phyloP scores from a whole-genome alignment of 1,284 basidiomycete species.

The Ceratobasidium sp. region DNA sequence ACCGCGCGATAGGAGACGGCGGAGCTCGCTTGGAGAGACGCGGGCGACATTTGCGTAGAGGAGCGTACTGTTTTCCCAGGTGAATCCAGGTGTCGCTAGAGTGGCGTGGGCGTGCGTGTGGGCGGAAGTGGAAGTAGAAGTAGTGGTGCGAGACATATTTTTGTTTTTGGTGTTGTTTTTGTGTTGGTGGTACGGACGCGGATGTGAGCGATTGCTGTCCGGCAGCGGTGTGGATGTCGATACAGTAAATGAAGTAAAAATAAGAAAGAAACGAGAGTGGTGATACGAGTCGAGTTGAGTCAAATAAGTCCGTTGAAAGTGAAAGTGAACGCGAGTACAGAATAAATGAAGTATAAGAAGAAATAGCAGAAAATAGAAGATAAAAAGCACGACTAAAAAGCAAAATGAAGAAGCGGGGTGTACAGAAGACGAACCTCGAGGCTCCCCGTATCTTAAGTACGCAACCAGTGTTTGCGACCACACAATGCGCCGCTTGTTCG shows the following conservation, averaged over 20 bases:
- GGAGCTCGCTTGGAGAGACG: slow-evolving; percentile 5
- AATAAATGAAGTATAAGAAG: no score
- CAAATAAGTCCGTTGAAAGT: not conserved
- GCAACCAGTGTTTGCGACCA: no score
- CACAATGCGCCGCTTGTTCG: no score
- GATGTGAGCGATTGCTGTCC: slow-evolving; percentile 1
- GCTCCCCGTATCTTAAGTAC: no score
- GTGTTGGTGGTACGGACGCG: not conserved
- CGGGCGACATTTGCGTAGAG: slow-evolving; percentile 2
- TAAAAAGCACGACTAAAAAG: not conserved
- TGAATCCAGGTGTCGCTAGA: not conserved
- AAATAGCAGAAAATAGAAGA: not conserved
- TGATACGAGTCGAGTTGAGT: not conserved
- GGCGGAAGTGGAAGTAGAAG: not conserved
- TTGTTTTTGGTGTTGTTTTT: not conserved
- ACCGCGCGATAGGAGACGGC: slow-evolving; percentile 1
- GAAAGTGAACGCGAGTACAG: not conserved
- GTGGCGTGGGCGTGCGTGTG: not conserved
- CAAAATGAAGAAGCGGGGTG: slow-evolving; percentile 1
- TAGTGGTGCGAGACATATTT: slow-evolving; percentile 5
- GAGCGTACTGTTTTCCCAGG: not conserved
- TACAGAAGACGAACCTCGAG: no score
- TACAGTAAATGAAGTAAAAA: not conserved
- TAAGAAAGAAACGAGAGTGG: not conserved
- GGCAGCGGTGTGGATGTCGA: slow-evolving; percentile 7